Base-by-base conservation (phyloP, 2,329 filamentous ascomycete species). In the Xylaria sp. region DNA sequence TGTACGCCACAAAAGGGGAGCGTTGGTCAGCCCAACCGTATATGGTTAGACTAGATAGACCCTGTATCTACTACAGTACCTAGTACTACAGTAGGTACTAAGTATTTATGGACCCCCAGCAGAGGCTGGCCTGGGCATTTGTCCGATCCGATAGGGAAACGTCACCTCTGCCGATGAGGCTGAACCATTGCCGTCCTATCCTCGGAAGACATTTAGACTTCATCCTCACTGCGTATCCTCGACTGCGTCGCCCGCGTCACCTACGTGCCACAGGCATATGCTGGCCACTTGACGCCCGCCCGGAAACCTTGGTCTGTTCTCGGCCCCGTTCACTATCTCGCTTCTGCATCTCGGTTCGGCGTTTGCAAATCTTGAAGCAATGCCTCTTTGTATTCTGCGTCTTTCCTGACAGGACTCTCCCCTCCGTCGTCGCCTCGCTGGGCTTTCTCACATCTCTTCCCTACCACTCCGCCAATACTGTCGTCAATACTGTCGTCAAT, bases 341-440 rank as follows among this genome's bases (percentile, higher is more conserved):
- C 5, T 37, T 11, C 9, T 44, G 3, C 10, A 37, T 29, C 27
- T 25, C 31, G 17, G 10, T 46, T 43, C 25, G 51, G 54, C 38
- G 17, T 54, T 54, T 48, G 59, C 59, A 37, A 47, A n/a, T 27
- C 29, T 47, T 38, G 46, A 58, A 60, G 57, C 63, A 47, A 67
- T 65, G 62, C 59, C 64, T 58, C 56, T 65, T 65, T 63, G 59
- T 65, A 33, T 27, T 48, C 58, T 35, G 9, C 46, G 21, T 29
- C 40, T 51, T 60, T 62, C 58, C 56, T 62, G 38, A 65, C 35
- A 51, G 54, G 64, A 64, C 57, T 37, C 55, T 46, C 31, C n/a
- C 47, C 31, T 43, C 13, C 37, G 27, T 43, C 38, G 19, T 25
- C 17, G 7, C 19, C 33, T 8, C 38, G 52, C 37, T 29, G 48